Evolutionary conservation across 371 early-diverging fungal genomes (phyloP), one percentile per base, ranked within the genome.

Genomic region (Actinomucor elegans): DNA sequence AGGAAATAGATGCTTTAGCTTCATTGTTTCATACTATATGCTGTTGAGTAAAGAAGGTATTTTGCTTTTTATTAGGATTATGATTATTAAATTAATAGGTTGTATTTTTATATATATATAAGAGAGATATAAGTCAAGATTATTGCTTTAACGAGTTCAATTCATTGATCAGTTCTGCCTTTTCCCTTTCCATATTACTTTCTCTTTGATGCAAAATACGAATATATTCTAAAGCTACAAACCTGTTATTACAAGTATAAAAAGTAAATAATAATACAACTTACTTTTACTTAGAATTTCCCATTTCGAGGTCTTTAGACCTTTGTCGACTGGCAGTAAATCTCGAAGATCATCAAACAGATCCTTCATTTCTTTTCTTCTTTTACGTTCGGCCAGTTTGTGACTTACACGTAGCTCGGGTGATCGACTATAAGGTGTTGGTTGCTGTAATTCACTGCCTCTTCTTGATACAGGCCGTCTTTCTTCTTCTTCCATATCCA

Each of bases 291-390:
- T 85, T 34, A 91, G 57, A 29, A 89, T 81, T 56, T 91, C 91
- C 88, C 90, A 89, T 62, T 91, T 91, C 66, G 86, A 85, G 23
- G 86, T 78, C 54, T 87, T 86, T 35, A 85, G 63, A 29, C 74
- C 78, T 40, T 79, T 79, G 47, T 88, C 85, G 1, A 81, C 75
- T 3, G 91, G 90, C 51, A 90, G 66, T 21, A 78, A 57, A 28
- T 79, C 82, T 42, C 86, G 71, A 18, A 91, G 68, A 37, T 85
- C 81, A 62, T 91, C 91, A 81, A 91, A 91, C 17, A 91, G 66
- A 27, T 86, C 85, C 55, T 89, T 89, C 89, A 91, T 87, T 49
- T 91, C 89, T 52, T 79, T 84, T 45, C 91, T 78, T 21, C 91
- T 80, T 46, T 87, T 85, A 31, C 90, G 67, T 54, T 91, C 91